phyloP scores from a whole-genome alignment of 768 basidiomycete genomes.

The Lactarius indigo region DNA sequence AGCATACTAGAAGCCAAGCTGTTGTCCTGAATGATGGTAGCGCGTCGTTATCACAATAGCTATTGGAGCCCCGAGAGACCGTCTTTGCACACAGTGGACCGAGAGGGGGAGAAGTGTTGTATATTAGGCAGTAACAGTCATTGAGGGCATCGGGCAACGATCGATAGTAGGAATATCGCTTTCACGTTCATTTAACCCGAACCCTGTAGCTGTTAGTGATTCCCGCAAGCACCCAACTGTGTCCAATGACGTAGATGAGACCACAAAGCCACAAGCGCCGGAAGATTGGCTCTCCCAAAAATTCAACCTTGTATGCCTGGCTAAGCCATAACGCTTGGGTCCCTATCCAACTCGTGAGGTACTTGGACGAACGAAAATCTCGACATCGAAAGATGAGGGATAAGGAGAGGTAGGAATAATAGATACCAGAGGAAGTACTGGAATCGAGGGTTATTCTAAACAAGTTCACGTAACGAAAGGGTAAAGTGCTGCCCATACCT shows the following conservation, averaged over 20 bases:
- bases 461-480: background rate
- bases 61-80: background rate
- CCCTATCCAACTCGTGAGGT: constrained; percentile 62
- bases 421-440: constrained; percentile 99
- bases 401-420: constrained; percentile 77
- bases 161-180: background rate
- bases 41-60: background rate
- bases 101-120: background rate
- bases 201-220: constrained; percentile 50
- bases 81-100: background rate
- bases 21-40: constrained; percentile 19
- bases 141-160: background rate
- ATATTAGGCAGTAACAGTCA: background rate
- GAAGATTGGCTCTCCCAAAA: constrained; percentile 74
- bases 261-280: constrained; percentile 75
- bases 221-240: constrained; percentile 73
- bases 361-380: constrained; percentile 37
- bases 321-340: constrained; percentile 86
- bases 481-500: constrained; percentile 47
- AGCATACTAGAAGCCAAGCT: constrained; percentile 64
- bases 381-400: constrained; percentile 61
- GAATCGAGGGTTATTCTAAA: background rate
- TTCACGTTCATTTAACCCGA: background rate
- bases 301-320: constrained; percentile 90
- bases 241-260: constrained; percentile 66